A percentile compares a stretch with the other conserved stretches of the same genome.
Conservation (phyloP, 2,329 filamentous ascomycete species). For the Stagonosporopsis cucurbitacearum region DNA sequence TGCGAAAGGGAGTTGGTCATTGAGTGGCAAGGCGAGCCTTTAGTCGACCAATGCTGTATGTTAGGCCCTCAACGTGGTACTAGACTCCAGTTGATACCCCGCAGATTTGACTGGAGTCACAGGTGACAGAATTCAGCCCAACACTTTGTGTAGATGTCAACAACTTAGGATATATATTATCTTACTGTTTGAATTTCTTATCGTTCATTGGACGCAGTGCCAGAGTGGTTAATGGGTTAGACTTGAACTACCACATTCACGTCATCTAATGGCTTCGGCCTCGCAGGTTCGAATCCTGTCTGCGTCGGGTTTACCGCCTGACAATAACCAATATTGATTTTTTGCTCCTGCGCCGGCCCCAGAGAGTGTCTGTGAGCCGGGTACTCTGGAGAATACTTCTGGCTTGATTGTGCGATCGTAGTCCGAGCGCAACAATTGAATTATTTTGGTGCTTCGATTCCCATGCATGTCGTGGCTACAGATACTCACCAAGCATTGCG, state of each 20-base stretch:
- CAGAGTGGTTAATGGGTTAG: conserved; percentile 54
- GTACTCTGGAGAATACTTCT: too few species aligned
- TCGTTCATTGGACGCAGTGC: conserved; percentile 36
- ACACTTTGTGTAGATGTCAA: too few species aligned
- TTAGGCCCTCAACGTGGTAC: background rate
- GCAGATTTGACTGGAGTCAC: too few species aligned
- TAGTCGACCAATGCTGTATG: conserved; percentile 27
- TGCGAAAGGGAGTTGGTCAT: conserved; percentile 45
- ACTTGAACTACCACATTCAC: conserved; percentile 47
- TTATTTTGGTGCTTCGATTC: too few species aligned
- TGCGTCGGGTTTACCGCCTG: conserved; percentile 17
- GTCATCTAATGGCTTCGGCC: conserved; percentile 53
- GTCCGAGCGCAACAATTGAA: too few species aligned
- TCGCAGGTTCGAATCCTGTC: conserved; percentile 50
- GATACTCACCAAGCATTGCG: too few species aligned
- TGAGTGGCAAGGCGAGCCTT: conserved; percentile 43
- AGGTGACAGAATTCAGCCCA: too few species aligned
- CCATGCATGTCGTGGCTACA: too few species aligned
- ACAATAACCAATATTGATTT: background rate
- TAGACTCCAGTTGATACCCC: background rate
- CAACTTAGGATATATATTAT: background rate
- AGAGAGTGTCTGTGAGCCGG: too few species aligned
- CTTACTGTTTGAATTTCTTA: background rate
- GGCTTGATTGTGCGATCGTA: too few species aligned
- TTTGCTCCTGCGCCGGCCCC: background rate